Evolutionary conservation across 2,329 filamentous ascomycete species (phyloP).

Genomic region (Neopestalotiopsis sp.): DNA sequence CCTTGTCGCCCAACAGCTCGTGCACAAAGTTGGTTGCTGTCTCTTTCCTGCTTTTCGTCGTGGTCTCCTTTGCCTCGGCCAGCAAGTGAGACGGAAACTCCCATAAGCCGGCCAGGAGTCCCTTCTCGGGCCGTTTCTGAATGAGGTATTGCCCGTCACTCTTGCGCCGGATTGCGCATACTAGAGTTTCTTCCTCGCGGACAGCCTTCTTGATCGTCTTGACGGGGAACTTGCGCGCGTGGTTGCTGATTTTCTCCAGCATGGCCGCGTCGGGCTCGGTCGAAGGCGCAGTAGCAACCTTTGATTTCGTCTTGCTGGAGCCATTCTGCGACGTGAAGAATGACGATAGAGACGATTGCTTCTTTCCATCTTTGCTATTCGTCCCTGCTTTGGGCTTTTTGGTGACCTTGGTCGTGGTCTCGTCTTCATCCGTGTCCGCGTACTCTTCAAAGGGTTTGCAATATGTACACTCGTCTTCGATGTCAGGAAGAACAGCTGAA

Average conservation of each 20-base stretch:
- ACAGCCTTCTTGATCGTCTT: slow-evolving; percentile 57
- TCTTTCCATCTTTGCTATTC: slow-evolving; percentile 8
- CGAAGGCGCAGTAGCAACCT: slow-evolving; percentile 5
- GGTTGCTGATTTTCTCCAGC: slow-evolving; percentile 43
- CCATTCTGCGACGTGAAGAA: slow-evolving; percentile 26
- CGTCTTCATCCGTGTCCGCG: slow-evolving; percentile 20
- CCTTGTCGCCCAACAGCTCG: slow-evolving; percentile 27
- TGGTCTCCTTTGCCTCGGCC: slow-evolving; percentile 30
- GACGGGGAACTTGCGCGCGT: slow-evolving; percentile 57
- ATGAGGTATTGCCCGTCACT: slow-evolving; percentile 51
- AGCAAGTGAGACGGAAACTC: slow-evolving; percentile 56
- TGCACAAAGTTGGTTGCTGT: slow-evolving; percentile 42
- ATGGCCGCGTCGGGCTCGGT: slow-evolving; percentile 27
- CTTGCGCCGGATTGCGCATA: slow-evolving; percentile 52
- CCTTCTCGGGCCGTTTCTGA: slow-evolving; percentile 56
- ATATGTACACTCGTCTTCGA: slow-evolving; percentile 55
- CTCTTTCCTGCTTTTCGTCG: slow-evolving; percentile 37
- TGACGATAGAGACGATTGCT: slow-evolving; percentile 32
- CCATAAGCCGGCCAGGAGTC: slow-evolving; percentile 60
- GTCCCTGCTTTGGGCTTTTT: slow-evolving; percentile 20
- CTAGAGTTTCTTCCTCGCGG: slow-evolving; percentile 56
- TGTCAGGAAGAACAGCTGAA: slow-evolving; percentile 39
- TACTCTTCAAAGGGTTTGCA: slow-evolving; percentile 52
- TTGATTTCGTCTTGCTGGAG: slow-evolving; percentile 13
- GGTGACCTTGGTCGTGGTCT: slow-evolving; percentile 20